Evolutionary conservation across 331 rosid genomes (phyloP), one percentile per base, ranked within the genome.

Genomic region (Prunus yedoensis): DNA sequence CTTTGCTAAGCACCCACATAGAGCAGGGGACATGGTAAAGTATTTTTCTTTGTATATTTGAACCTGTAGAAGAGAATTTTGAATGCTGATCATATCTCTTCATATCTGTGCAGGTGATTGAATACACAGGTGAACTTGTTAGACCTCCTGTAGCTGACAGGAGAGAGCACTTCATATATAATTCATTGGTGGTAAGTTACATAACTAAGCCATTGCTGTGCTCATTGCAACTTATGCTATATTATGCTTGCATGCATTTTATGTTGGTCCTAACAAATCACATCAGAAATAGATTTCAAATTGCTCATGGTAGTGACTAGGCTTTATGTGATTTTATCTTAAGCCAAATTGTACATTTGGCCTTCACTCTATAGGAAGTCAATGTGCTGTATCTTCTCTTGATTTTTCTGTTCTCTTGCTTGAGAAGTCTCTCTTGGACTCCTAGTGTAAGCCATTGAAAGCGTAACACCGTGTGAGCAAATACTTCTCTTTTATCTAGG

Each of bases 1-100:
- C 85, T 92, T 95, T 69, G 87, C 97, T 43, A 95, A 95, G 90
- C 92, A 89, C 82, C 96, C 99, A 70, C 90, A 90, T 81, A 92
- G 92, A 89, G 99, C 97, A 16, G 99, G 99, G 73, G 99, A 95
- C 81, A 95, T 95, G 99, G 99, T 95, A 92, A 82, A 65, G 20
- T 46, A 53, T 69, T 71, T 27, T 49, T 70, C 72, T 74, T 59
- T 52, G 25, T 80, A 45, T 35, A 66, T 47, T 63, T 35, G 50
- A 57, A 73, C 70, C 76, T 50, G 77, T 78, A 18, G 54, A 71
- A 63, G 68, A 46, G 27, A 74, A 38, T 53, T 35, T 78, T 66
- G 70, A 66, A 53, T 41, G 64, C 54, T 72, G 32, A 45, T 30
- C 62, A 66, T 76, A 62, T 74, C 73, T 76, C 75, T 67, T 30